A percentile compares a stretch with the other conserved stretches of the same genome.
These are phyloP conservation scores for Tillandsia leiboldiana DNA, from an alignment of 176 grass and related monocot species.

Conservation along the genomic window DNA sequence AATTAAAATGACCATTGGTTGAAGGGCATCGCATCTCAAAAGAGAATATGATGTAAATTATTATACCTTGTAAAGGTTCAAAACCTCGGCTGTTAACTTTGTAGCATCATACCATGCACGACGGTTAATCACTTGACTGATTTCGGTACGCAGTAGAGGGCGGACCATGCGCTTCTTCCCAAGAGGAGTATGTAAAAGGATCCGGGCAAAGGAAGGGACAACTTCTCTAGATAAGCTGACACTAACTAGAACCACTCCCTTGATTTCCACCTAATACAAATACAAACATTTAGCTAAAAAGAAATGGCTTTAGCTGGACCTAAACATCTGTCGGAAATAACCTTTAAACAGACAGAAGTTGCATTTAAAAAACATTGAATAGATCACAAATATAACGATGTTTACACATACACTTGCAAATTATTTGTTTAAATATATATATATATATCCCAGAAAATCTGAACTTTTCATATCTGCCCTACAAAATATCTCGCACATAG, in stretches of 20 bases:
- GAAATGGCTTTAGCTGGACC: not conserved
- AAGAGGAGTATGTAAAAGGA: constrained; percentile 82
- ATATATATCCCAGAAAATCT: too few species aligned
- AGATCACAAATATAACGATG: too few species aligned
- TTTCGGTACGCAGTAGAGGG: constrained; percentile 87
- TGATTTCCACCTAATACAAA: constrained; percentile 63
- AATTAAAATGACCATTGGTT: too few species aligned
- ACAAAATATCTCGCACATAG: too few species aligned
- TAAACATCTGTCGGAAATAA: too few species aligned
- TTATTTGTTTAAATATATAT: too few species aligned
- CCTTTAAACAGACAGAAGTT: too few species aligned
- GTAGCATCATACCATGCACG: constrained; percentile 88
- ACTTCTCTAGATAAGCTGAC: constrained; percentile 91
- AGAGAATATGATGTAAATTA: constrained; percentile 1
- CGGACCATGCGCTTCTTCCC: constrained; percentile 94
- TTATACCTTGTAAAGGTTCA: constrained; percentile 82
- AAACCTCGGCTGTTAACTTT: constrained; percentile 76
- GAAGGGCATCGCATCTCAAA: not conserved
- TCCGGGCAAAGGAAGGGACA: constrained; percentile 85
- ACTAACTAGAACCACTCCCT: constrained; percentile 86
- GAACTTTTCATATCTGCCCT: too few species aligned
- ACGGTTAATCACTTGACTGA: constrained; percentile 90
- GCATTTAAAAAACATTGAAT: too few species aligned
- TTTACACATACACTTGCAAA: too few species aligned
- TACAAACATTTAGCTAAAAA: constrained; percentile 8